Conservation (phyloP, 164 flowering plant species). For the Dillenia suffruticosa region DNA sequence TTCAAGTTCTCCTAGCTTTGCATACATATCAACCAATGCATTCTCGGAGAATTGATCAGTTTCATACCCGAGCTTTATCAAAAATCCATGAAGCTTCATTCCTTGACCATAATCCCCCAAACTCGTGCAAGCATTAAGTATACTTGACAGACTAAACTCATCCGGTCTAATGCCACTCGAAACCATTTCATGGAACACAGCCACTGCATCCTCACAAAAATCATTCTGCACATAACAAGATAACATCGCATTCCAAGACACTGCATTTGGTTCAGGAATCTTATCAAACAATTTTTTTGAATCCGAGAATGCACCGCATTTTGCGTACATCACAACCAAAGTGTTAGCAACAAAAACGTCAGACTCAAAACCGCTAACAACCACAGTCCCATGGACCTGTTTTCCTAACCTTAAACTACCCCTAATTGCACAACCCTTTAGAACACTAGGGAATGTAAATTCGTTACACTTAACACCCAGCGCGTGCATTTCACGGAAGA, state of each 20-base stretch:
- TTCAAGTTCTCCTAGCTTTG: constrained; percentile 50
- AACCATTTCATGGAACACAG: constrained; percentile 61
- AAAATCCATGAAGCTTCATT: constrained; percentile 56
- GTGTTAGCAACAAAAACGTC: constrained; percentile 71
- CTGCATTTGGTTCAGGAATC: constrained; percentile 47
- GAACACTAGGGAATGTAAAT: constrained; percentile 61
- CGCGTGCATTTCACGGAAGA: constrained; percentile 42
- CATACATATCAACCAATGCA: constrained; percentile 83
- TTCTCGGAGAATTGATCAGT: constrained; percentile 58
- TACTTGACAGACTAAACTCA: constrained; percentile 62
- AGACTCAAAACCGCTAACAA: constrained; percentile 50
- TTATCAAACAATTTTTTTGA: constrained; percentile 55
- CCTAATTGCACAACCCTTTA: constrained; percentile 57
- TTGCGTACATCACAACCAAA: constrained; percentile 76
- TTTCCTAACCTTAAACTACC: constrained; percentile 46
- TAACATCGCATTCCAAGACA: constrained; percentile 78
- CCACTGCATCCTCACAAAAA: constrained; percentile 40
- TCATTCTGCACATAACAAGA: constrained; percentile 57
- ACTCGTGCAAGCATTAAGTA: constrained; percentile 58
- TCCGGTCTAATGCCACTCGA: constrained; percentile 47
- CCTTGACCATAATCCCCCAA: constrained; percentile 43
- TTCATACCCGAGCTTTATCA: constrained; percentile 59
- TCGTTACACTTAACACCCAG: constrained; percentile 55
- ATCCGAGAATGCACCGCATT: constrained; percentile 51
- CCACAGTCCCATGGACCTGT: constrained; percentile 60